Evolutionary conservation across 83 land plant genomes (phyloP).

Genomic region (Larix sibirica): DNA sequence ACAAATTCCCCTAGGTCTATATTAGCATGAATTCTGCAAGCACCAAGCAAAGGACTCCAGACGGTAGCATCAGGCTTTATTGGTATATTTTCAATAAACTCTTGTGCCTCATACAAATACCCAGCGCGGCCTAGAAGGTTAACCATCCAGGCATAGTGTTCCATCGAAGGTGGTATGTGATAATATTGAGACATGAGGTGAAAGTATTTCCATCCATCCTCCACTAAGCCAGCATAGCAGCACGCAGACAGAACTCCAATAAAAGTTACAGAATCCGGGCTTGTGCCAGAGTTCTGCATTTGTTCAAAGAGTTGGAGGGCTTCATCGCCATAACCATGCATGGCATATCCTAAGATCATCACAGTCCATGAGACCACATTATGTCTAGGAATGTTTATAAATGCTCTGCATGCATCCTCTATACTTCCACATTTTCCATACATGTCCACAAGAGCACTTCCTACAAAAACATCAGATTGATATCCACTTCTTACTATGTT

Average conservation of each 20-base stretch:
- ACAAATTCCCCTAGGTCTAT: neutral
- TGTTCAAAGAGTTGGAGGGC: neutral
- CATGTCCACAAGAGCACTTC: slow-evolving; percentile 17
- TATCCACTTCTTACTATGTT: neutral
- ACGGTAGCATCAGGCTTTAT: neutral
- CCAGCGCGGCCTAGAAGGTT: neutral
- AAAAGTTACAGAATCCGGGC: neutral
- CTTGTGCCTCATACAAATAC: neutral
- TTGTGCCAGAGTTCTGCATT: neutral
- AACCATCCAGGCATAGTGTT: neutral
- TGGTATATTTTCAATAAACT: neutral
- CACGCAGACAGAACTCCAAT: neutral
- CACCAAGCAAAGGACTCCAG: neutral
- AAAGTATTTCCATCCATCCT: neutral
- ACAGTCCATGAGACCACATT: neutral
- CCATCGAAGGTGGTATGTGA: neutral
- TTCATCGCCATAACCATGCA: neutral
- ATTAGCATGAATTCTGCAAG: neutral
- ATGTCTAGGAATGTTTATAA: neutral
- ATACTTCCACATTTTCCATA: slow-evolving; percentile 17
- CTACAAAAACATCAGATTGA: slow-evolving; percentile 2
- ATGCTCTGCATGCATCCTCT: neutral
- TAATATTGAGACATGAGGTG: neutral
- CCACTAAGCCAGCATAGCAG: neutral
- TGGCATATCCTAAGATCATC: neutral